Conservation (phyloP, 2,329 filamentous ascomycete species). For the Exophiala mesophila region DNA sequence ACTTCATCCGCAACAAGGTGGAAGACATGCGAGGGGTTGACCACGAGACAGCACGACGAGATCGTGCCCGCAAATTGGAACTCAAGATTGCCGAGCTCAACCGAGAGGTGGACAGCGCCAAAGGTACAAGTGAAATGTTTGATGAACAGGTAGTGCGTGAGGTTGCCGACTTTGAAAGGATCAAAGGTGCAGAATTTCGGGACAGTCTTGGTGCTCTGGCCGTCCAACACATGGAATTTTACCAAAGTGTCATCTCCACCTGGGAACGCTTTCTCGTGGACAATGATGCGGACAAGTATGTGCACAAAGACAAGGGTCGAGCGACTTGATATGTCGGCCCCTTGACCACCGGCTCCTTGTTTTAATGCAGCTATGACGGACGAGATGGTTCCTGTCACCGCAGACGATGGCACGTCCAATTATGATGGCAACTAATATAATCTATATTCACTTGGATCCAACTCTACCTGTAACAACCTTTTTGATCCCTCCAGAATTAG, state of each 20-base stretch:
- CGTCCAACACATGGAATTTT: conserved; percentile 82
- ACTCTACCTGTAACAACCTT: no score
- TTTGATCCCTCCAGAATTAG: no score
- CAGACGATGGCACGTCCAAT: neutral
- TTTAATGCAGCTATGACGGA: neutral
- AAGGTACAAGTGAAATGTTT: conserved; percentile 83
- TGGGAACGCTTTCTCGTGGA: conserved; percentile 90
- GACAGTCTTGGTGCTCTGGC: conserved; percentile 77
- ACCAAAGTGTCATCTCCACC: conserved; percentile 68
- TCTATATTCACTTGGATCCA: no score
- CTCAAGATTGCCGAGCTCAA: conserved; percentile 89
- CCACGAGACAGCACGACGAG: conserved; percentile 83
- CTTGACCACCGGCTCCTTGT: neutral
- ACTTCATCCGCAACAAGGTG: conserved; percentile 88
- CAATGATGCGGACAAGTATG: conserved; percentile 62
- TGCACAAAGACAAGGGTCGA: conserved; percentile 22
- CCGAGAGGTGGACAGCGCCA: conserved; percentile 79
- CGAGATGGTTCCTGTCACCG: neutral
- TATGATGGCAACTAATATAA: neutral
- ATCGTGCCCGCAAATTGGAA: conserved; percentile 84
- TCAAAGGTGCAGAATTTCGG: conserved; percentile 91
- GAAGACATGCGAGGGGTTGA: conserved; percentile 96
- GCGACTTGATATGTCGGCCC: conserved; percentile 5
- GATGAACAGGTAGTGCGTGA: conserved; percentile 95
- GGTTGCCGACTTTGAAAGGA: conserved; percentile 88